A percentile compares a stretch with the other conserved stretches of the same genome.
Conservation (phyloP, 371 early-diverging fungal species). For the Parasitella parasitica region DNA sequence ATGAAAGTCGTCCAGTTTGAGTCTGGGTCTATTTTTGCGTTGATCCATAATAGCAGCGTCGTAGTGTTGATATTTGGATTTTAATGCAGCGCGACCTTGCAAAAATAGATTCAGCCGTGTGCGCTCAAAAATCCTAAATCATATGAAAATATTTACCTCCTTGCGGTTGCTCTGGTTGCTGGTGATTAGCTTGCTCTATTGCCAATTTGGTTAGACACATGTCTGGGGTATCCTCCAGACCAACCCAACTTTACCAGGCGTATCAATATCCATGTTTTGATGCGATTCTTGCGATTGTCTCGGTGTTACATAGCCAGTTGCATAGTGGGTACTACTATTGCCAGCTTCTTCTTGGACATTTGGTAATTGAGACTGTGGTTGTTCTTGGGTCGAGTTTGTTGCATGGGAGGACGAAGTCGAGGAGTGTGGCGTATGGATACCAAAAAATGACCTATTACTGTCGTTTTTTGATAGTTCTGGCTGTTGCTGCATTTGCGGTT, state of each 20-base stretch:
- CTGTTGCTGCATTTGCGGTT: background rate
- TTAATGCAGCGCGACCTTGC: slow-evolving; percentile 1
- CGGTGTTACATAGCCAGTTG: slow-evolving; percentile 25
- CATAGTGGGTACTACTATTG: slow-evolving; percentile 6
- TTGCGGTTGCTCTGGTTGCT: background rate
- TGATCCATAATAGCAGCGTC: slow-evolving; percentile 19
- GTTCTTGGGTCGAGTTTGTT: background rate
- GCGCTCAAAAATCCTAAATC: too few species aligned
- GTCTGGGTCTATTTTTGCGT: slow-evolving; percentile 47
- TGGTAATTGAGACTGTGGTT: slow-evolving; percentile 8
- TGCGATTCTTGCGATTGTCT: slow-evolving; percentile 22
- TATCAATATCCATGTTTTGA: slow-evolving; percentile 19
- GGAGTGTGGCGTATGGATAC: slow-evolving; percentile 18
- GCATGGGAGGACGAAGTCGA: slow-evolving; percentile 12
- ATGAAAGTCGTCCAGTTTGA: slow-evolving; percentile 68
- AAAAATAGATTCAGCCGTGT: too few species aligned
- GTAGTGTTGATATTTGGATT: slow-evolving; percentile 6
- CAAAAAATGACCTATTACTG: slow-evolving; percentile 1
- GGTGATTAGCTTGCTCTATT: background rate
- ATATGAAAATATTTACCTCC: background rate
- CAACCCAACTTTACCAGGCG: slow-evolving; percentile 1
- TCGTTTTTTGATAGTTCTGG: background rate
- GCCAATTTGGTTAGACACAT: background rate
- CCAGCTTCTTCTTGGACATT: slow-evolving; percentile 19
- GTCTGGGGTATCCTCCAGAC: too few species aligned